phyloP scores from a whole-genome alignment of 164 flowering plant genomes.

The Sextonia rubra region DNA sequence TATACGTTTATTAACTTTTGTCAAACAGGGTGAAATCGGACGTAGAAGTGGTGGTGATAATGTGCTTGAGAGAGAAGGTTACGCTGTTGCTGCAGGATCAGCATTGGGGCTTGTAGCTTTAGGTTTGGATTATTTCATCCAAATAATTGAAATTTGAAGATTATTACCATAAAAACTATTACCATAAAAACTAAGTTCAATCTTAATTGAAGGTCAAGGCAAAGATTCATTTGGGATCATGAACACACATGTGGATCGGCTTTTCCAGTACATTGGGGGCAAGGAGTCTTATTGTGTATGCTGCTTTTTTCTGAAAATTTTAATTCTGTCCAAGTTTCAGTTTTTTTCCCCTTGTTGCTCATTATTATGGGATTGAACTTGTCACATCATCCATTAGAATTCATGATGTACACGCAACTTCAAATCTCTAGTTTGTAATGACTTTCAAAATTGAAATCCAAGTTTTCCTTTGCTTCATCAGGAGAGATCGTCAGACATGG shows the following conservation, averaged over 20 bases:
- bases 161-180: conserved; percentile 11
- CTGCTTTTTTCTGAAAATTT: background rate
- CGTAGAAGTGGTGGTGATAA: conserved; percentile 96
- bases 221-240: conserved; percentile 64
- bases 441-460: background rate
- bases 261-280: conserved; percentile 77
- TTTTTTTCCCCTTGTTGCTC: background rate
- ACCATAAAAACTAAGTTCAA: conserved; percentile 14
- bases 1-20: background rate
- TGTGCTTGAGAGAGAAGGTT: conserved; percentile 98
- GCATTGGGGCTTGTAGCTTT: conserved; percentile 83
- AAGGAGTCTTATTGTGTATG: conserved; percentile 56
- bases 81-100: conserved; percentile 96
- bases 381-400: background rate
- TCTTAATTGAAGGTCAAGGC: conserved; percentile 68
- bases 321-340: background rate
- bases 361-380: background rate
- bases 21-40: conserved; percentile 73
- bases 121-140: conserved; percentile 40
- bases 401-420: background rate
- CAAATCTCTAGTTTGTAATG: background rate
- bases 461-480: conserved; percentile 18
- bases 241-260: conserved; percentile 63
- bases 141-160: background rate
- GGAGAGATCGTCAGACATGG: conserved; percentile 40